phyloP scores from a whole-genome alignment of 1,139 yeast species.

The Sugiyamaella neomexicana region DNA sequence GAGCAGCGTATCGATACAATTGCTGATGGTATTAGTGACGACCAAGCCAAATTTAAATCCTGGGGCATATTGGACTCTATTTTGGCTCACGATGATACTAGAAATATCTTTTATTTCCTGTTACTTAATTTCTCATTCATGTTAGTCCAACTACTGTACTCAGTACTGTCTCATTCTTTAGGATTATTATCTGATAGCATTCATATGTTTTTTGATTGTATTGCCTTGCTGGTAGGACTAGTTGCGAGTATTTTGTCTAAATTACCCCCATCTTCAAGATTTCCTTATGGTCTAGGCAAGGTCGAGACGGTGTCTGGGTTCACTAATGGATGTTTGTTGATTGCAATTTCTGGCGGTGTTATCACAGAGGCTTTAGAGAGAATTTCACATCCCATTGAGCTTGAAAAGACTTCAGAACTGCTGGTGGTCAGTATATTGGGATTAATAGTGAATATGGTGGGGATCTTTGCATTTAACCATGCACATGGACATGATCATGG shows the following conservation, averaged over 20 bases:
- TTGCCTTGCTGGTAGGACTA: slow-evolving; percentile 84
- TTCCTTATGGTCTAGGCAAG: slow-evolving; percentile 82
- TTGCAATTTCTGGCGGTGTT: slow-evolving; percentile 89
- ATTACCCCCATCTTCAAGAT: slow-evolving; percentile 62
- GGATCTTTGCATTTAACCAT: slow-evolving; percentile 92
- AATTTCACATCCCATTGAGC: slow-evolving; percentile 68
- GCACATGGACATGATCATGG: slow-evolving; percentile 47
- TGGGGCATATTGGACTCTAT: slow-evolving; percentile 42
- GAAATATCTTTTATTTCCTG: slow-evolving; percentile 85
- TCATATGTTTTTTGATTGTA: slow-evolving; percentile 95
- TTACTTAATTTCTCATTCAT: slow-evolving; percentile 85
- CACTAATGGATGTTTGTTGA: slow-evolving; percentile 82
- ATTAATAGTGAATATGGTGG: slow-evolving; percentile 81
- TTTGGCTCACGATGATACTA: slow-evolving; percentile 64
- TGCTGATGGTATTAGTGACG: slow-evolving; percentile 7
- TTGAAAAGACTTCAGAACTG: slow-evolving; percentile 82
- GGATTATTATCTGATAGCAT: slow-evolving; percentile 90
- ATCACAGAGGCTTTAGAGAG: slow-evolving; percentile 84
- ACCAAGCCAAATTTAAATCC: slow-evolving; percentile 8
- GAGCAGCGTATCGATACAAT: slow-evolving; percentile 10
- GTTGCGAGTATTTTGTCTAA: slow-evolving; percentile 73
- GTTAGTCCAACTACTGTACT: slow-evolving; percentile 89
- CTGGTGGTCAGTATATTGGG: slow-evolving; percentile 84
- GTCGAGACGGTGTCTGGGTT: slow-evolving; percentile 93
- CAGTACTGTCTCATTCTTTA: slow-evolving; percentile 86